Percentiles rank a stretch among this genome's conserved stretches.
phyloP scores from a whole-genome alignment of 129 eudicot genomes.

The Tagetes erecta region DNA sequence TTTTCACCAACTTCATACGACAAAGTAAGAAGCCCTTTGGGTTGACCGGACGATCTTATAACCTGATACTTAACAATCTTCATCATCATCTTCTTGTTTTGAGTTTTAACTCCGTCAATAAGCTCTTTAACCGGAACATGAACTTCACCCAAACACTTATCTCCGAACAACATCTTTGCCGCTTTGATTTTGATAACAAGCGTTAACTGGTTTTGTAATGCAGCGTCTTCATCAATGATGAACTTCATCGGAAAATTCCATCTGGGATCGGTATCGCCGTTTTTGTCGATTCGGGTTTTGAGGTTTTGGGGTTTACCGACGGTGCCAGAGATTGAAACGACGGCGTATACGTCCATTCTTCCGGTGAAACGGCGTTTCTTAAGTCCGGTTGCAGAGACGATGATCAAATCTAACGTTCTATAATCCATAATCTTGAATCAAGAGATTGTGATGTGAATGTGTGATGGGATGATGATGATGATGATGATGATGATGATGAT shows the following conservation, averaged over 20 bases:
- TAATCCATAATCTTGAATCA: slow-evolving; percentile 2
- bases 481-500: too few relatives aligned
- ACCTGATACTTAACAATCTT: too few relatives aligned
- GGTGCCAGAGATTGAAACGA: slow-evolving; percentile 48
- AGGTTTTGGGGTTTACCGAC: slow-evolving; percentile 34
- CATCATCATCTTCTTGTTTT: too few relatives aligned
- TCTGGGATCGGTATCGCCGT: slow-evolving; percentile 42
- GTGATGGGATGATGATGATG: too few relatives aligned
- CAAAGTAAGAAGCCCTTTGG: too few relatives aligned
- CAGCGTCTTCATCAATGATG: slow-evolving; percentile 47
- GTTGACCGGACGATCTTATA: too few relatives aligned
- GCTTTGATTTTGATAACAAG: slow-evolving; percentile 40
- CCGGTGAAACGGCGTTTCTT: slow-evolving; percentile 30
- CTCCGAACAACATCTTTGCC: slow-evolving; percentile 37
- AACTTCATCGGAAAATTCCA: slow-evolving; percentile 59
- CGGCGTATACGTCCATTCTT: slow-evolving; percentile 54
- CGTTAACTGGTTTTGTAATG: slow-evolving; percentile 25
- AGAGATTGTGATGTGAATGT: background rate
- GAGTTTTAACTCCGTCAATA: too few relatives aligned
- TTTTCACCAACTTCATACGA: too few relatives aligned
- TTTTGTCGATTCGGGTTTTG: slow-evolving; percentile 37
- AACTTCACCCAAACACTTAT: slow-evolving; percentile 38
- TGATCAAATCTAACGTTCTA: slow-evolving; percentile 35
- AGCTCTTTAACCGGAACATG: too few relatives aligned
- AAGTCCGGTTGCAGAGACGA: background rate